Evolutionary conservation across 2,329 filamentous ascomycete species (phyloP).

Genomic region (Juglanconis juglandina): DNA sequence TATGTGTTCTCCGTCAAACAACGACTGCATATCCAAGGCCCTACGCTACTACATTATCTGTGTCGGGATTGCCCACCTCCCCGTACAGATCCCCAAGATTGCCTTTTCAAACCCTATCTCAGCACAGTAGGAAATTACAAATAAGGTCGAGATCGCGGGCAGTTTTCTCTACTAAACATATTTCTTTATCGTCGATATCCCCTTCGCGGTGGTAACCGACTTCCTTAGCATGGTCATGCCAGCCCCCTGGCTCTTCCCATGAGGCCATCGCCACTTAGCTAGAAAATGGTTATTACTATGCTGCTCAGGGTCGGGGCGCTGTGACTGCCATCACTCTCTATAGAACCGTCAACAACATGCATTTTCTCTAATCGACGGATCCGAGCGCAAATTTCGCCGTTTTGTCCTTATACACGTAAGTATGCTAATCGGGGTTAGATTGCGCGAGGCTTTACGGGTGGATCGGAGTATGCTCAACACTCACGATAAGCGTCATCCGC

Average conservation of each 20-base stretch:
- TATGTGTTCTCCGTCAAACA: slow-evolving; percentile 23
- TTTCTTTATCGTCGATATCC: slow-evolving; percentile 32
- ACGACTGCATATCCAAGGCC: slow-evolving; percentile 8
- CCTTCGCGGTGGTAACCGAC: slow-evolving; percentile 31
- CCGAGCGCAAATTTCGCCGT: slow-evolving; percentile 25
- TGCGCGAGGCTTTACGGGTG: too few species aligned
- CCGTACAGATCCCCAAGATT: slow-evolving; percentile 18
- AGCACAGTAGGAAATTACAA: slow-evolving; percentile 21
- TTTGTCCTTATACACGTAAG: slow-evolving; percentile 1
- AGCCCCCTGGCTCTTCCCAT: slow-evolving; percentile 28
- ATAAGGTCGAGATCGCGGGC: slow-evolving; percentile 14
- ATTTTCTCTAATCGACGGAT: slow-evolving; percentile 23
- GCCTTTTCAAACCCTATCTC: slow-evolving; percentile 21
- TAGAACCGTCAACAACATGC: slow-evolving; percentile 23
- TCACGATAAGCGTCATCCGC: too few species aligned
- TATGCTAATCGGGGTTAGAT: not conserved
- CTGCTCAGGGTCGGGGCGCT: slow-evolving; percentile 30
- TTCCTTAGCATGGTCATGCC: slow-evolving; percentile 32
- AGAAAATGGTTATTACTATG: slow-evolving; percentile 31
- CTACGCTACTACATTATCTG: slow-evolving; percentile 20
- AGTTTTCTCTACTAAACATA: slow-evolving; percentile 30
- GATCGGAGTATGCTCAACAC: too few species aligned
- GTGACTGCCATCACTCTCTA: slow-evolving; percentile 26
- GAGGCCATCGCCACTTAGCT: slow-evolving; percentile 19
- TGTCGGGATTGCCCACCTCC: slow-evolving; percentile 18